Evolutionary conservation across 257 asterid species (phyloP).

Genomic region (Solanum etuberosum): DNA sequence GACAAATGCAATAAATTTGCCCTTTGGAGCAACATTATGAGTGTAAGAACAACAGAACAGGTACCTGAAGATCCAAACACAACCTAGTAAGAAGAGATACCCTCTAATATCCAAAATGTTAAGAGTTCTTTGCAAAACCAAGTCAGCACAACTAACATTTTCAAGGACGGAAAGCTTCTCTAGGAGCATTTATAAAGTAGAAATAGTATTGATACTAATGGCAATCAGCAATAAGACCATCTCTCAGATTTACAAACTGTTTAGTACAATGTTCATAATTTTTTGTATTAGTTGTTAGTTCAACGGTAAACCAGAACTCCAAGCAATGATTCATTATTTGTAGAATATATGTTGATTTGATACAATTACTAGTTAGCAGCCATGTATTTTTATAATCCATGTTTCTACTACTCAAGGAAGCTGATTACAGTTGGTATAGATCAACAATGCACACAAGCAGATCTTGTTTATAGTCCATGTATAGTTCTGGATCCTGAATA

Average conservation of each 20-base stretch:
- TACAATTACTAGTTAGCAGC: not conserved
- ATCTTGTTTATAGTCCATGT: not conserved
- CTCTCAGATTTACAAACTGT: not conserved
- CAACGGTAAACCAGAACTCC: not conserved
- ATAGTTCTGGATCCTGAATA: not conserved
- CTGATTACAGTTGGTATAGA: not conserved
- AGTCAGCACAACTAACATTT: not conserved
- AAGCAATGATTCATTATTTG: not conserved
- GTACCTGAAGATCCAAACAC: conserved; percentile 49
- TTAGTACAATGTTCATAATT: not conserved
- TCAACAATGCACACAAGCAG: not conserved
- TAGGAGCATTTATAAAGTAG: not conserved
- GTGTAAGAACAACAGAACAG: conserved; percentile 90
- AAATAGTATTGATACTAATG: not conserved
- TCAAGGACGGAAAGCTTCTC: not conserved
- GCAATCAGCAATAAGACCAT: not conserved
- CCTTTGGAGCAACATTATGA: conserved; percentile 97
- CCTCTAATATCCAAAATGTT: not conserved
- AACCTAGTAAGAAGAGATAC: not conserved
- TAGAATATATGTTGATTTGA: not conserved
- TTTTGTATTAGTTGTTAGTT: not conserved
- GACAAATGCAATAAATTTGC: conserved; percentile 87
- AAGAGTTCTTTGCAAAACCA: not conserved
- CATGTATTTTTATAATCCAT: not conserved
- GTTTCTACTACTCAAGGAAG: not conserved